Evolutionary conservation across 1,284 basidiomycete species (phyloP).

Genomic region (Mrakiaceae sp.): DNA sequence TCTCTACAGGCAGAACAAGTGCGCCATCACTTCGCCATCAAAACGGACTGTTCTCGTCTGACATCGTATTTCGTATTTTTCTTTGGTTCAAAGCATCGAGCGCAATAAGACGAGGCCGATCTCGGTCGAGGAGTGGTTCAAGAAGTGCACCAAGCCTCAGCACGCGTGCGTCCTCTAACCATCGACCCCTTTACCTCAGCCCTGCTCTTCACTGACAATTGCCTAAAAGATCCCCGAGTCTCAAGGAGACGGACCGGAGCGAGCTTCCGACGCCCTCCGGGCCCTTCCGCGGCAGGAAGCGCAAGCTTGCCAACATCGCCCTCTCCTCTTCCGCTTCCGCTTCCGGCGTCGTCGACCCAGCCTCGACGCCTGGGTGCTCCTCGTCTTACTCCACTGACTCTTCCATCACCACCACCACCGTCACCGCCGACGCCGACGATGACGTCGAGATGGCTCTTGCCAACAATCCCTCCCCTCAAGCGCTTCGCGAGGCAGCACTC

Average conservation of each 20-base stretch:
- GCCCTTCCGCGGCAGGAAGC: too few relatives aligned
- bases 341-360: not conserved
- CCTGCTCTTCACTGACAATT: slow-evolving; percentile 27
- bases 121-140: slow-evolving; percentile 75
- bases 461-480: not conserved
- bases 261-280: not conserved
- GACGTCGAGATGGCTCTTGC: not conserved
- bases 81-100: slow-evolving; percentile 44
- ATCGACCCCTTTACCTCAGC: slow-evolving; percentile 15
- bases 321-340: too few relatives aligned
- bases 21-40: not conserved
- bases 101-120: slow-evolving; percentile 54
- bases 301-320: too few relatives aligned
- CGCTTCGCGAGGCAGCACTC: not conserved
- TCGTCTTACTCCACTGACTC: not conserved
- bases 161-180: slow-evolving; percentile 13
- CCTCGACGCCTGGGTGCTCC: not conserved
- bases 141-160: slow-evolving; percentile 55
- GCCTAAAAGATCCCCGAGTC: not conserved
- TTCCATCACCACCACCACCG: not conserved
- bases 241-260: slow-evolving; percentile 26
- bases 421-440: not conserved
- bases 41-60: too few relatives aligned
- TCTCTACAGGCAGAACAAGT: slow-evolving; percentile 76
- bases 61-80: not conserved